phyloP scores from a whole-genome alignment of 257 asterid species.

The Jacaranda mimosifolia region DNA sequence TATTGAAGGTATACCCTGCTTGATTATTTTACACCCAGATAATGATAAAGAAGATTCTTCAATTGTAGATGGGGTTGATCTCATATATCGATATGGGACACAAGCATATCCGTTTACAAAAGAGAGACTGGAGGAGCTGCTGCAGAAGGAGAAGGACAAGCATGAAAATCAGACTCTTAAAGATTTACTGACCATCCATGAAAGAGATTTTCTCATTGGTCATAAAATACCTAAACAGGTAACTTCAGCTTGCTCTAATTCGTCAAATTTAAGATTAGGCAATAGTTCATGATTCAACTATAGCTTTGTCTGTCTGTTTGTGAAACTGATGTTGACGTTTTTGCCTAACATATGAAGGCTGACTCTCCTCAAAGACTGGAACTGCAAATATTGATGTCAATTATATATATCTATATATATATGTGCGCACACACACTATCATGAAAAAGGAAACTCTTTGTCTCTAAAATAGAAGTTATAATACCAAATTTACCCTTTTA shows the following conservation, averaged over 20 bases:
- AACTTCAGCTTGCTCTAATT: slow-evolving; percentile 4
- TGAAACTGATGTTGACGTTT: not conserved
- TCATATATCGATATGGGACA: slow-evolving; percentile 58
- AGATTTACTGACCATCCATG: slow-evolving; percentile 45
- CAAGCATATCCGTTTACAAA: slow-evolving; percentile 72
- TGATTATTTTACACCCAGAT: slow-evolving; percentile 57
- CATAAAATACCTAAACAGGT: slow-evolving; percentile 48
- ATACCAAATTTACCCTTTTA: no score
- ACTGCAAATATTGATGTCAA: not conserved
- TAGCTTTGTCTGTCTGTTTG: no score
- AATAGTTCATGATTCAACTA: no score
- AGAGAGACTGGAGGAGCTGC: slow-evolving; percentile 58
- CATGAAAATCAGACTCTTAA: slow-evolving; percentile 61
- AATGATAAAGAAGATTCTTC: slow-evolving; percentile 29
- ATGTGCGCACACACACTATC: no score
- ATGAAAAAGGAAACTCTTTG: no score
- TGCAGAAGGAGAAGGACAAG: slow-evolving; percentile 52
- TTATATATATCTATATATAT: no score
- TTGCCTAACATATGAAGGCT: not conserved
- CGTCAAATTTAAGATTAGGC: not conserved
- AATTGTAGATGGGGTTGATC: slow-evolving; percentile 59
- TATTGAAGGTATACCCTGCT: slow-evolving; percentile 64
- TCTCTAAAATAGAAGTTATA: no score
- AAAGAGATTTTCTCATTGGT: slow-evolving; percentile 57
- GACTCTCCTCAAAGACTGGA: not conserved